Percentiles rank a stretch among this genome's conserved stretches.
Conservation (phyloP, 192 early-diverging fungal genomes). For the Pilobolus umbonatus region DNA sequence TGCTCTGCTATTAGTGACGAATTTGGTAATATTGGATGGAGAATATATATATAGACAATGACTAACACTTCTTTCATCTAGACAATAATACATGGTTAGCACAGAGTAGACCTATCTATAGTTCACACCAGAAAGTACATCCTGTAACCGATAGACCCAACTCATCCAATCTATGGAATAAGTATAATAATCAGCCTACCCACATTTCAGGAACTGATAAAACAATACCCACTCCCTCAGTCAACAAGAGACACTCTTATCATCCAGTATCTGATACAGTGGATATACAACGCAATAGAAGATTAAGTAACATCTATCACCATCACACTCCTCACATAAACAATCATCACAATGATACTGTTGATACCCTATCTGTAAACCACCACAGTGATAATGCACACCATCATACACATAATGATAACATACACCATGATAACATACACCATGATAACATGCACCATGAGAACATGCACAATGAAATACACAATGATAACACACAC, state of each 20-base stretch:
- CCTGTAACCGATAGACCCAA: constrained; percentile 1
- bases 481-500: background rate
- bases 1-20: background rate
- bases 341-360: background rate
- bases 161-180: constrained; percentile 3
- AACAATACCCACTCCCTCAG: background rate
- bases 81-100: background rate
- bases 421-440: too few species aligned
- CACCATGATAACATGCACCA: too few species aligned
- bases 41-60: too few species aligned
- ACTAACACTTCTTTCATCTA: background rate
- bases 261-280: background rate
- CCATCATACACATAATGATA: too few species aligned
- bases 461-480: background rate
- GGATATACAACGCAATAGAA: background rate
- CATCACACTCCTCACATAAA: background rate
- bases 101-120: constrained; percentile 5
- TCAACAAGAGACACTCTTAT: background rate
- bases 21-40: too few species aligned
- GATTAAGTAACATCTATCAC: background rate
- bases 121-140: constrained; percentile 8
- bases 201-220: background rate
- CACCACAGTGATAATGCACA: too few species aligned
- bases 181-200: background rate
- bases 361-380: too few species aligned